phyloP scores from a whole-genome alignment of 257 asterid genomes.

The Solanum clarkiae region DNA sequence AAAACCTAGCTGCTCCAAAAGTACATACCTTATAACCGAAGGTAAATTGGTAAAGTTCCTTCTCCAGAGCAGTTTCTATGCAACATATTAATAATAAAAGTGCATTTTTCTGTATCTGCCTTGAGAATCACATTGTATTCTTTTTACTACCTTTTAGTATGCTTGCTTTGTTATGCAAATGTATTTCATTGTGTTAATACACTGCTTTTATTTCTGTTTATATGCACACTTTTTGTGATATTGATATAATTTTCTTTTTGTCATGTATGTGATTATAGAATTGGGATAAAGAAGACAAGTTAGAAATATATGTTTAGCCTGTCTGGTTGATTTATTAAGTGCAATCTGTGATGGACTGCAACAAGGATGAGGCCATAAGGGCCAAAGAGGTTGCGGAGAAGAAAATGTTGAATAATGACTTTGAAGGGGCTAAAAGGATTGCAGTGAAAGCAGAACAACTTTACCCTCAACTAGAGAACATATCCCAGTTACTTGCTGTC shows the following conservation, averaged over 20 bases:
- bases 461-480: slow-evolving; percentile 67
- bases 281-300: neutral
- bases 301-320: neutral
- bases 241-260: neutral
- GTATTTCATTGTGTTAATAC: neutral
- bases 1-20: neutral
- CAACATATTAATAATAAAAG: neutral
- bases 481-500: slow-evolving; percentile 48
- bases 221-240: neutral
- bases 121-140: neutral
- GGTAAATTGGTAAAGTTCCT: neutral
- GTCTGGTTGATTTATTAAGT: neutral
- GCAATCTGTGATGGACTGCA: slow-evolving; percentile 52
- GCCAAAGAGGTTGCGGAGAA: slow-evolving; percentile 59
- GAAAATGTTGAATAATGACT: slow-evolving; percentile 54
- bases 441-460: slow-evolving; percentile 58
- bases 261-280: neutral
- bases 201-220: neutral
- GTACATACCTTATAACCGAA: neutral
- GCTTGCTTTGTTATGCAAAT: neutral
- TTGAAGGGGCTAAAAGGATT: slow-evolving; percentile 50
- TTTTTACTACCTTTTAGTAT: neutral
- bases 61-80: neutral
- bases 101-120: neutral
- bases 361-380: slow-evolving; percentile 73